Percentiles rank a stretch among this genome's conserved stretches.
These are phyloP conservation scores for Thalassiosira hispida DNA, from an alignment of 352 stramenopile species.

Conservation along the genomic window DNA sequence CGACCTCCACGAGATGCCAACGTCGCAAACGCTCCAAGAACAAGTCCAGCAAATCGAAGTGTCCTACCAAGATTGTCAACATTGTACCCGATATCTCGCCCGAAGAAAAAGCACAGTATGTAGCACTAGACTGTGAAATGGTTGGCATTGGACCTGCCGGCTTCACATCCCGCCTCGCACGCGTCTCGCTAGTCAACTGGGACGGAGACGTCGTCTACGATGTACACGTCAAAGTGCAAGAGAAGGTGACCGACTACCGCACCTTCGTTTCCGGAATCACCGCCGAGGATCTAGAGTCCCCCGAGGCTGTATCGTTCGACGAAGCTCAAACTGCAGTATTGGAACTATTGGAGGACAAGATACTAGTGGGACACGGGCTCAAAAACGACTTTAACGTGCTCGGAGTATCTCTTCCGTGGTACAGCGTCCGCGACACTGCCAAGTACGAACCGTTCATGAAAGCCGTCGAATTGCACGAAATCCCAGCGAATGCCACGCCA, in stretches of 20 bases:
- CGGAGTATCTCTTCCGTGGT: constrained; percentile 83
- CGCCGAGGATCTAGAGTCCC: constrained; percentile 64
- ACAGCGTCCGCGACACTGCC: constrained; percentile 85
- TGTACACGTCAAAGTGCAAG: constrained; percentile 79
- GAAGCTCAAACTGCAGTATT: constrained; percentile 76
- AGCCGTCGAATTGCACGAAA: neutral
- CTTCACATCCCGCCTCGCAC: constrained; percentile 76
- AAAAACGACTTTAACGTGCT: constrained; percentile 86
- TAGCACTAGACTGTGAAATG: constrained; percentile 89
- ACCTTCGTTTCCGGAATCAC: constrained; percentile 86
- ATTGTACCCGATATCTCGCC: constrained; percentile 19
- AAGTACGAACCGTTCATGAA: constrained; percentile 84
- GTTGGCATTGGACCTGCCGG: constrained; percentile 84
- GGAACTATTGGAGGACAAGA: constrained; percentile 80
- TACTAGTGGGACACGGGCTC: constrained; percentile 88
- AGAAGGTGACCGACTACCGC: constrained; percentile 88
- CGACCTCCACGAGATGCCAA: neutral
- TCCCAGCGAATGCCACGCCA: constrained; percentile 25
- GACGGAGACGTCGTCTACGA: constrained; percentile 85
- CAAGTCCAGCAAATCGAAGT: neutral
- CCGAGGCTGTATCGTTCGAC: constrained; percentile 60
- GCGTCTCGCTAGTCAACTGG: constrained; percentile 86
- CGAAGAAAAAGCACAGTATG: constrained; percentile 58
- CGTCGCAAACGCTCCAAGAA: constrained; percentile 1
- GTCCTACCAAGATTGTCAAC: neutral